Base-by-base conservation (phyloP, 495 filamentous ascomycete genomes). In the Aspergillus cristatus region DNA sequence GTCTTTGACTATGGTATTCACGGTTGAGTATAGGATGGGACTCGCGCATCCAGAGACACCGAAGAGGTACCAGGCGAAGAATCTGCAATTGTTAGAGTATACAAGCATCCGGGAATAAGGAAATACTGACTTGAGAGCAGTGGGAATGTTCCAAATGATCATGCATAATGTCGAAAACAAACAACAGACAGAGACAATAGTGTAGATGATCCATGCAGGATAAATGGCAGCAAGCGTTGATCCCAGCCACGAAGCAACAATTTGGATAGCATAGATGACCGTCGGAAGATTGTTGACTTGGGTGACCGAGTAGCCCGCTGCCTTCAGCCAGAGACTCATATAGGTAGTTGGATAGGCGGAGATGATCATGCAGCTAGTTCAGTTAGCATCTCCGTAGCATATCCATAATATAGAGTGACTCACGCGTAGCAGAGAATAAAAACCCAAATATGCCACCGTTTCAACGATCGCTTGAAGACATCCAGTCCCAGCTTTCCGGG, bases 321-420 rank as follows among this genome's bases (percentile, higher is more conserved):
- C 57, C 32, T 70, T 68, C 13, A 72, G 50, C 67, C 67, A 71
- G 20, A 71, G 53, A 28, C 54, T 67, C 64, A 68, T 68, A 28
- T 66, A 70, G 3, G 39, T 33, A 3, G 33, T 45, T 1, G 64
- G 63, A 34, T 69, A 68, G 12, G 47, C 41, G 2, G 48, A 55
- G 10, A 68, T 59, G 32, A 68, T 68, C 62, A 71, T 69, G 42
- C 60, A 68, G 14, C 50, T 57, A 18, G n/a, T n/a, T 16, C 16
- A 34, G 24, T 14, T 31, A 14, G 25, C 14, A 31, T 14, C 13
- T 22, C 31, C 34, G 25, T 13, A n/a, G n/a, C n/a, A 35, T 14
- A 7, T 5, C 3, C n/a, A 20, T n/a, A n/a, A 12, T 14, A 15
- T 10, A 7, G 13, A 13, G 22, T 14, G 15, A 54, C 61, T 51